phyloP scores from a whole-genome alignment of 2,329 filamentous ascomycete genomes.

The Hypoxylon sp. region DNA sequence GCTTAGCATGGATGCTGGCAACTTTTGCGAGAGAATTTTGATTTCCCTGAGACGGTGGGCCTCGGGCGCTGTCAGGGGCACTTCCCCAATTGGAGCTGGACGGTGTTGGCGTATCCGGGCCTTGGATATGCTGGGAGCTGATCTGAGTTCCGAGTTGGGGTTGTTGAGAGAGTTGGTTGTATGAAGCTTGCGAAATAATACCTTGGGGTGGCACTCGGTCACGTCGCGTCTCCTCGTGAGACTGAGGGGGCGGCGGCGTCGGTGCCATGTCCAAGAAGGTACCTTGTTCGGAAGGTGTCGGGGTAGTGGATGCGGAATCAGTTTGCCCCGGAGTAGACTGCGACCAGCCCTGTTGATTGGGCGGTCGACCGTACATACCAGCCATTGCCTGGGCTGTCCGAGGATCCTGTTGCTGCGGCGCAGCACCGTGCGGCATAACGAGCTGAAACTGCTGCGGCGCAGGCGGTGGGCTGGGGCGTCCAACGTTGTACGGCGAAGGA shows the following conservation, averaged over 20 bases:
- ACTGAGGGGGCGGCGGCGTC: slow-evolving; percentile 19
- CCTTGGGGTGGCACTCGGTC: slow-evolving; percentile 9
- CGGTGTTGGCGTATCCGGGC: slow-evolving; percentile 17
- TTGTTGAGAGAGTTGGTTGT: slow-evolving; percentile 7
- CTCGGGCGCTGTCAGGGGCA: slow-evolving; percentile 30
- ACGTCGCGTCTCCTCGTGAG: slow-evolving; percentile 8
- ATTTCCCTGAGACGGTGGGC: slow-evolving; percentile 11
- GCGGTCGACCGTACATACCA: slow-evolving; percentile 18
- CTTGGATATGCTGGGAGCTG: slow-evolving; percentile 15
- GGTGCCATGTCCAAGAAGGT: slow-evolving; percentile 35
- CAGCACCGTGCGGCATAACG: slow-evolving; percentile 20
- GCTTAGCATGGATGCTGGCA: slow-evolving; percentile 10
- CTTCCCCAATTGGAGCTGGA: slow-evolving; percentile 34
- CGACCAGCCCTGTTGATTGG: slow-evolving; percentile 5
- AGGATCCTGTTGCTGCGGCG: slow-evolving; percentile 38
- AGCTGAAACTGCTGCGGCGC: slow-evolving; percentile 34
- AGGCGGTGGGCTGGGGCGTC: slow-evolving; percentile 29
- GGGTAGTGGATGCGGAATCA: slow-evolving; percentile 17
- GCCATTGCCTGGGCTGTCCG: slow-evolving; percentile 30
- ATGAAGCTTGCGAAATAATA: slow-evolving; percentile 1
- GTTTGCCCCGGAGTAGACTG: slow-evolving; percentile 16
- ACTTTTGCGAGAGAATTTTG: slow-evolving; percentile 8
- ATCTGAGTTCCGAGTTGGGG: slow-evolving; percentile 8
- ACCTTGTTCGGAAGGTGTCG: slow-evolving; percentile 26
- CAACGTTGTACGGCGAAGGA: slow-evolving; percentile 43